A percentile compares a stretch with the other conserved stretches of the same genome.
Conservation (phyloP, 2,329 filamentous ascomycete genomes). For the Neofusicoccum sp. region DNA sequence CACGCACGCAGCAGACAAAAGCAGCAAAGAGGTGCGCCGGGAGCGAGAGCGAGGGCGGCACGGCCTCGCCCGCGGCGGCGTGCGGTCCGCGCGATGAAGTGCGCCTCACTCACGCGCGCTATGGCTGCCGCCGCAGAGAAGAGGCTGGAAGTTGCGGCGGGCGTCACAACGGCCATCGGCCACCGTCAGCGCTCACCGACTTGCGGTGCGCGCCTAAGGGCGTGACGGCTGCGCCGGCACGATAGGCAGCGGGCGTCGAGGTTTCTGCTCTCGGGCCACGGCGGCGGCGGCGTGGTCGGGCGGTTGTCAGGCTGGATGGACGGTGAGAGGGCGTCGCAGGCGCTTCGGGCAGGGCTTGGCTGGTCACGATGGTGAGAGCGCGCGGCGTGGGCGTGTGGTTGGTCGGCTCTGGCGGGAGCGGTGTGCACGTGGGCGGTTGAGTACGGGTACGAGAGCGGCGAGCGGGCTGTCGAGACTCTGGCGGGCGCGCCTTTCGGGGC, state of each 20-base stretch:
- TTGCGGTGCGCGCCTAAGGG: not conserved
- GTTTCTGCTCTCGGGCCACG: not conserved
- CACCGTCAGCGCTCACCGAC: no score
- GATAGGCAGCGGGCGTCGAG: not conserved
- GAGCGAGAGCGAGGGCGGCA: not conserved
- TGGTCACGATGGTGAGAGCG: not conserved
- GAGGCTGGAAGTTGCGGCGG: not conserved
- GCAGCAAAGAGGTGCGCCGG: not conserved
- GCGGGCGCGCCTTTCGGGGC: not conserved
- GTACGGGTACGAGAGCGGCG: not conserved
- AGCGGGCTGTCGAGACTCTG: not conserved
- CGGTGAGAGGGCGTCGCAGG: not conserved
- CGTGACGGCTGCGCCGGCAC: not conserved
- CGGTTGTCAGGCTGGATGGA: conserved; percentile 3
- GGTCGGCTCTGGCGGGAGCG: conserved; percentile 5
- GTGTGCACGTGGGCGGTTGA: conserved; percentile 13
- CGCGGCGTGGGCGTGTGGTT: conserved; percentile 1
- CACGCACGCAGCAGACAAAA: not conserved
- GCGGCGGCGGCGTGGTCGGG: not conserved
- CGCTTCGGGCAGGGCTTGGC: conserved; percentile 5
- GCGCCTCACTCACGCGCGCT: not conserved
- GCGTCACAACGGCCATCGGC: no score
- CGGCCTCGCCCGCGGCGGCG: not conserved
- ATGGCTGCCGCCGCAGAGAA: not conserved
- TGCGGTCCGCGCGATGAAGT: conserved; percentile 13